Conservation (phyloP, 2,329 filamentous ascomycete species). For the Coniella vitis region DNA sequence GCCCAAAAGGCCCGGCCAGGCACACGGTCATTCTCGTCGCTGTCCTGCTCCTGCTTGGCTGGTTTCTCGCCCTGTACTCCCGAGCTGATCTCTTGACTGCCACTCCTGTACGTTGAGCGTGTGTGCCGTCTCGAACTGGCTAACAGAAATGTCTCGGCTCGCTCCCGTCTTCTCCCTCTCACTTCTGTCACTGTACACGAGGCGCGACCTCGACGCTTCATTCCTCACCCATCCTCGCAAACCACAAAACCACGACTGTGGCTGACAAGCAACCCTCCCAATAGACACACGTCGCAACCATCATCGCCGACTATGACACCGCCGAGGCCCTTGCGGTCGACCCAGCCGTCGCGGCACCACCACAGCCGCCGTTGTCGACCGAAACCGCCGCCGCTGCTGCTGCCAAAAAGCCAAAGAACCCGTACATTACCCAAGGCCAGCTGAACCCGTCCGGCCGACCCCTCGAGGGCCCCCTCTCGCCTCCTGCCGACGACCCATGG, state of each 20-base stretch:
- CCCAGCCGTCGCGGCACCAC: neutral
- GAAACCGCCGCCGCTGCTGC: neutral
- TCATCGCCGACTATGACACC: neutral
- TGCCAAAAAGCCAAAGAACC: constrained; percentile 8
- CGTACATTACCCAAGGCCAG: constrained; percentile 15
- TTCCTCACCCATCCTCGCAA: no score
- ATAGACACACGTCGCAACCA: neutral
- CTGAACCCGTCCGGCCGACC: constrained; percentile 14
- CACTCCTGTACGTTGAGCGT: constrained; percentile 7
- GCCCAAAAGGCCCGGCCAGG: constrained; percentile 12
- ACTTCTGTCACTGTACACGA: no score
- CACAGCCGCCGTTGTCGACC: neutral
- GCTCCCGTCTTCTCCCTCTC: neutral
- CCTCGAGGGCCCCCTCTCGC: constrained; percentile 13
- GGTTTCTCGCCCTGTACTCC: constrained; percentile 10
- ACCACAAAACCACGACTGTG: no score
- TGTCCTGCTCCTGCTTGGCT: constrained; percentile 8
- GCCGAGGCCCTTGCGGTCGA: neutral
- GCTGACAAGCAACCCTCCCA: no score
- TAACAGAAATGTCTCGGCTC: neutral
- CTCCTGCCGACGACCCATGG: constrained; percentile 15
- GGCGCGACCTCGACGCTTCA: no score
- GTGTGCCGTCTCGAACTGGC: no score
- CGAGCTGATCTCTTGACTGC: constrained; percentile 4
- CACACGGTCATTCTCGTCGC: constrained; percentile 13